Percentiles rank a stretch among this genome's conserved stretches.
Evolutionary conservation across 768 basidiomycete species (phyloP).

Genomic region (Rhodosporidiobolus odoratus): DNA sequence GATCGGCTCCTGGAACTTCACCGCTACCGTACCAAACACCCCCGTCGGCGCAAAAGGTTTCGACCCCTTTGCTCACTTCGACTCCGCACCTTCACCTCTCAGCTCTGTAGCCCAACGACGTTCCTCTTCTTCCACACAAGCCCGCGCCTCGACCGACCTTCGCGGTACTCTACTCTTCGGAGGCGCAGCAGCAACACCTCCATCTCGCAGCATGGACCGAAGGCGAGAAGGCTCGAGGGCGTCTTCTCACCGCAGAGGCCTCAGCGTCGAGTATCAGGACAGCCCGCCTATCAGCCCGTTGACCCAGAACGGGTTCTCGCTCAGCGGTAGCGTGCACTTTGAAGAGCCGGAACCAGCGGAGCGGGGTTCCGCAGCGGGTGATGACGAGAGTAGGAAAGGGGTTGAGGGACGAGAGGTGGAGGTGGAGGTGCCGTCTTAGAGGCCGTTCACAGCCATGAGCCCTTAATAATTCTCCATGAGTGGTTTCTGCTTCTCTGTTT

Average conservation of each 20-base stretch:
- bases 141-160: neutral
- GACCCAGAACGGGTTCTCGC: neutral
- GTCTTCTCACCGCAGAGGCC: slow-evolving; percentile 13
- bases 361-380: neutral
- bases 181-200: too few relatives aligned
- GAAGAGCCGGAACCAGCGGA: slow-evolving; percentile 1
- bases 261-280: slow-evolving; percentile 8
- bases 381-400: neutral
- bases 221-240: neutral
- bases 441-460: too few relatives aligned
- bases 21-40: slow-evolving; percentile 5
- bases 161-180: neutral
- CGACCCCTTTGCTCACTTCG: slow-evolving; percentile 31
- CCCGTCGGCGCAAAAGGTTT: neutral
- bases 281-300: neutral
- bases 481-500: too few relatives aligned
- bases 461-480: too few relatives aligned
- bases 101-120: neutral
- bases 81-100: slow-evolving; percentile 23
- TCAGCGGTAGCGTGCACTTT: slow-evolving; percentile 4
- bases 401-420: neutral
- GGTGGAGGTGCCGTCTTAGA: neutral
- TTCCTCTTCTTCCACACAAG: neutral
- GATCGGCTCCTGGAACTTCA: slow-evolving; percentile 34
- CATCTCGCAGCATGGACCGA: neutral